Conservation (phyloP, 768 basidiomycete species). For the Lactarius sanguifluus region DNA sequence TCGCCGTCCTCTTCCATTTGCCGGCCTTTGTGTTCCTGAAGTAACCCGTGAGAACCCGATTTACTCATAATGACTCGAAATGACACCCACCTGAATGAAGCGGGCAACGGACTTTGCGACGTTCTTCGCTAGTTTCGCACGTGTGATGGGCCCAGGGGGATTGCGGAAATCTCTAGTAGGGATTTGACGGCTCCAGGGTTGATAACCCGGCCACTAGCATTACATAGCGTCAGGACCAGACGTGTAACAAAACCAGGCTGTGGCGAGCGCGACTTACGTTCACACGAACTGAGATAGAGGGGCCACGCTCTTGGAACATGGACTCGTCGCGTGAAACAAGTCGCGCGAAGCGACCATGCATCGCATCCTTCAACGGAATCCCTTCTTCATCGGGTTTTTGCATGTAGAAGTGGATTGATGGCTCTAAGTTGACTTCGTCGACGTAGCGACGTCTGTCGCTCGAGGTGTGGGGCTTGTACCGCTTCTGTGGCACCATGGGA, state of each 20-base stretch:
- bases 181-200: conserved; percentile 77
- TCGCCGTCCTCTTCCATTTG: conserved; percentile 67
- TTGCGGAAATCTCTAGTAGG: conserved; percentile 79
- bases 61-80: conserved; percentile 5
- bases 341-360: conserved; percentile 57
- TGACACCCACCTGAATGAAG: conserved; percentile 55
- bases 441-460: conserved; percentile 78
- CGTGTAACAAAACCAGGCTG: conserved; percentile 14
- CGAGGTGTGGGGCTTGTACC: conserved; percentile 75
- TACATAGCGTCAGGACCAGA: conserved; percentile 18
- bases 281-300: conserved; percentile 76
- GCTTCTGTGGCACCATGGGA: conserved; percentile 58
- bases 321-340: conserved; percentile 58
- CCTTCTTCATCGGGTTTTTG: conserved; percentile 57
- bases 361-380: conserved; percentile 60
- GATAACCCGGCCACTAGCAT: conserved; percentile 75
- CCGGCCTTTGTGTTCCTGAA: conserved; percentile 49
- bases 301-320: conserved; percentile 72
- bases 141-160: conserved; percentile 75
- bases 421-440: conserved; percentile 61
- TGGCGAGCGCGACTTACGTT: conserved; percentile 48
- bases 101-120: conserved; percentile 73
- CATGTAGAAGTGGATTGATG: conserved; percentile 62
- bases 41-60: conserved; percentile 3
- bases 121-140: conserved; percentile 74